These are phyloP conservation scores for Botrytis paeoniae DNA, from an alignment of 2,329 filamentous ascomycete genomes.

Conservation along the genomic window DNA sequence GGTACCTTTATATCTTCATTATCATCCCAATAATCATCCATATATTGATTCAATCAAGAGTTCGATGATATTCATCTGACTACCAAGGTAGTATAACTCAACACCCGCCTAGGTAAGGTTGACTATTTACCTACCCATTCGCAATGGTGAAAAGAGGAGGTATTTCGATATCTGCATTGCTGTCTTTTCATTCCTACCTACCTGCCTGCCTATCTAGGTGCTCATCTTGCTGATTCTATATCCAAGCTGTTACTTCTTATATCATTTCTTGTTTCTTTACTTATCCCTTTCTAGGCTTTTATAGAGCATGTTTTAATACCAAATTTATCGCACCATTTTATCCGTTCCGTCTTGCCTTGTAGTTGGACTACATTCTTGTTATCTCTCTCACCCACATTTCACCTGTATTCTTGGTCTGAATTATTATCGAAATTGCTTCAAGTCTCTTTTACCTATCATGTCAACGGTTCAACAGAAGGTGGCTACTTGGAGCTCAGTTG, in stretches of 20 bases:
- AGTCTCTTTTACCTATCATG: neutral
- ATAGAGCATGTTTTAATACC: neutral
- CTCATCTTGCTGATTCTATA: neutral
- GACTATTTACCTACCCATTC: neutral
- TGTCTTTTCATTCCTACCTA: too few species aligned
- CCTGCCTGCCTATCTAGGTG: neutral
- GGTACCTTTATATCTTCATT: neutral
- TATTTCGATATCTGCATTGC: neutral
- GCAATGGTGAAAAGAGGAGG: neutral
- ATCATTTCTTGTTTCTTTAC: neutral
- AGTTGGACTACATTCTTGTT: neutral
- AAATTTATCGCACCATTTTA: neutral
- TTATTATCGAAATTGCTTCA: neutral
- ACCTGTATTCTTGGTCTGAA: neutral
- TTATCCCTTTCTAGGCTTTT: neutral
- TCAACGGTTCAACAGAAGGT: constrained; percentile 27
- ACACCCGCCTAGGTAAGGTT: neutral
- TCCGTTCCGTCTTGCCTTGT: neutral
- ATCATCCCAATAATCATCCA: neutral
- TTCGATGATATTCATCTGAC: neutral
- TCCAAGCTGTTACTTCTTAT: neutral
- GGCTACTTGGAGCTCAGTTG: constrained; percentile 45
- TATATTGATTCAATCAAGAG: neutral
- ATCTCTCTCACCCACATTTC: neutral
- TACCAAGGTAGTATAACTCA: neutral